Evolutionary conservation across 1,139 yeast species (phyloP), one percentile per base, ranked within the genome.

Genomic region (Suhomyces yuchorum): DNA sequence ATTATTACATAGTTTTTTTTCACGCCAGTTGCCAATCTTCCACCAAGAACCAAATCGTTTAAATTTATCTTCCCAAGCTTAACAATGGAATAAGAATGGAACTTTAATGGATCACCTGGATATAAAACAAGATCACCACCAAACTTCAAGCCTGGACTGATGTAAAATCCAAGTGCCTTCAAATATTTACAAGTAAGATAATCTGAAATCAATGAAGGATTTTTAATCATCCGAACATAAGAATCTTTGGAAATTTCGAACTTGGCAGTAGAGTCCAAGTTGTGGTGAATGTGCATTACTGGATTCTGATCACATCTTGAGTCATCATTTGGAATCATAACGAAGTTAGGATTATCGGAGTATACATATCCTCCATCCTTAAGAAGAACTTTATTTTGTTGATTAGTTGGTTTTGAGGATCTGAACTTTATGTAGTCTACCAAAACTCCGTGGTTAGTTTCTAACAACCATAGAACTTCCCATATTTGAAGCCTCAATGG

Each of bases 41-140:
- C 97, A 20, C 96, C 91, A 22, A 86, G 84, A 0, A 90, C 82
- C 26, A 91, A 63, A 47, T 82, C 84, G 71, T 56, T 78, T 75
- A 52, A 81, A 34, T 77, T 70, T 52, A 74, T 60, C 42, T 75
- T 74, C 26, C 73, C 78, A 20, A 84, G 77, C 46, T 82, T 81
- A 1, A 89, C 87, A 7, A 89, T 84, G 52, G 85, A 77, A 64
- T 92, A 97, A 2, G 97, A 87, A 65, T 93, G 99, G 60, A 82
- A 93, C 43, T 96, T 68, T 49, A 93, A 70, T 2, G 98, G 96
- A 62, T 93, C 99, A 0, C 97, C 98, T 0, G 98, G 98, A 57
- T 93, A 93, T 1, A 93, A 91, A 45, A 93, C 80, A 59, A 83
- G 90, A 50, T 84, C 84, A 3, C 96, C 96, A 1, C 99, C 99